Conservation (phyloP, 1,284 basidiomycete species). For the Mycena sp. region DNA sequence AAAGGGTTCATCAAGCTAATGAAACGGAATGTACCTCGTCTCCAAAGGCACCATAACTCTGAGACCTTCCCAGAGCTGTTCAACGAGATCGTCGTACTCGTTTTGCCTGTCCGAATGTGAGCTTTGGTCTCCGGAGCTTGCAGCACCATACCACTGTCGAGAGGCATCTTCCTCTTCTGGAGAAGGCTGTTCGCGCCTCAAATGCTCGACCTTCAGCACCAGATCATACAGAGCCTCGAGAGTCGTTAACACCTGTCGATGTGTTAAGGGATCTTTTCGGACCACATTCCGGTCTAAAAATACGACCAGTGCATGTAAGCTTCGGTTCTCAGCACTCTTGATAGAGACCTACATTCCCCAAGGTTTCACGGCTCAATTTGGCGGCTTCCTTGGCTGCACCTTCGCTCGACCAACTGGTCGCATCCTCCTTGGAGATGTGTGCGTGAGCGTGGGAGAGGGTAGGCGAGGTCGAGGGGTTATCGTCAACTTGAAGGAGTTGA, state of each 20-base stretch:
- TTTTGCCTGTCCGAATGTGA: slow-evolving; percentile 56
- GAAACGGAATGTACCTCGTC: slow-evolving; percentile 67
- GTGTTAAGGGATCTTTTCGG: slow-evolving; percentile 77
- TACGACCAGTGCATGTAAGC: neutral
- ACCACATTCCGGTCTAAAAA: slow-evolving; percentile 63
- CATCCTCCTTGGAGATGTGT: slow-evolving; percentile 66
- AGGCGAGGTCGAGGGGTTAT: slow-evolving; percentile 54
- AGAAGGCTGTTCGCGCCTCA: slow-evolving; percentile 81
- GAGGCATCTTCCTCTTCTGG: slow-evolving; percentile 64
- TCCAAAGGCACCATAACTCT: slow-evolving; percentile 92
- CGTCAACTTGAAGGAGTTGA: slow-evolving; percentile 91
- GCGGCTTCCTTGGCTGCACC: slow-evolving; percentile 76
- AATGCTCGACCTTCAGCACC: slow-evolving; percentile 87
- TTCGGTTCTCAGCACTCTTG: too few species aligned
- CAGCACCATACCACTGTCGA: slow-evolving; percentile 59
- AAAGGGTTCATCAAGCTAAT: slow-evolving; percentile 12
- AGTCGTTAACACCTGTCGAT: slow-evolving; percentile 81
- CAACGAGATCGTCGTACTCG: slow-evolving; percentile 70
- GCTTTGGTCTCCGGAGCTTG: neutral
- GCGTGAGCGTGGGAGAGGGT: slow-evolving; percentile 63
- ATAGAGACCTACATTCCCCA: slow-evolving; percentile 66
- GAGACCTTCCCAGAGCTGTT: slow-evolving; percentile 84
- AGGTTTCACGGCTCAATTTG: slow-evolving; percentile 73
- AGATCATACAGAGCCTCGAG: slow-evolving; percentile 91
- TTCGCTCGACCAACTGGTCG: slow-evolving; percentile 50